Evolutionary conservation across 2,329 filamentous ascomycete genomes (phyloP).

Genomic region (Ampelomyces quisqualis): DNA sequence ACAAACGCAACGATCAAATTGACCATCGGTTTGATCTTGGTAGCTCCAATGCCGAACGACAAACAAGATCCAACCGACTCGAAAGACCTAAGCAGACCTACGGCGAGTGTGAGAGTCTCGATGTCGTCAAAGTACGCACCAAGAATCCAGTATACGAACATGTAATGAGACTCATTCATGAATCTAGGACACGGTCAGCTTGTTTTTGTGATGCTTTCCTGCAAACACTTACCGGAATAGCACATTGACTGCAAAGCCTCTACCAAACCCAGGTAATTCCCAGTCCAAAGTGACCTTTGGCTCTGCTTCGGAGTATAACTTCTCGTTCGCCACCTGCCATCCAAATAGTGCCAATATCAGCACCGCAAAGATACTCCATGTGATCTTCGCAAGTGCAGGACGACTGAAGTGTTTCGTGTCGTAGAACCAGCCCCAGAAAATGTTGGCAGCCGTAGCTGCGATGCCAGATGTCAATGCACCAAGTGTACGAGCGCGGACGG

Average conservation of each 20-base stretch:
- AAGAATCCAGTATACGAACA: conserved; percentile 56
- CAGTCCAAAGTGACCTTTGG: conserved; percentile 50
- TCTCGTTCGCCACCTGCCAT: conserved; percentile 54
- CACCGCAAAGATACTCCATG: conserved; percentile 47
- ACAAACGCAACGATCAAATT: conserved; percentile 53
- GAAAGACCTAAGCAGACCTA: conserved; percentile 52
- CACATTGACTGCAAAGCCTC: conserved; percentile 53
- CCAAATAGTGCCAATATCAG: conserved; percentile 49
- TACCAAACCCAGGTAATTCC: conserved; percentile 48
- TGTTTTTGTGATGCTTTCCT: neutral
- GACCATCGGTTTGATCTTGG: conserved; percentile 49
- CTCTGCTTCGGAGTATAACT: conserved; percentile 46
- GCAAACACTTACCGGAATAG: conserved; percentile 44
- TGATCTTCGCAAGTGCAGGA: conserved; percentile 45
- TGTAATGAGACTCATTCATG: conserved; percentile 54
- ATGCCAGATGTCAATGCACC: conserved; percentile 51
- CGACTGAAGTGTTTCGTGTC: conserved; percentile 49
- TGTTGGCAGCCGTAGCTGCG: conserved; percentile 49
- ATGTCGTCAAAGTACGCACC: conserved; percentile 55
- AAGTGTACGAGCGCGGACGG: conserved; percentile 52
- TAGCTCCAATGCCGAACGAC: conserved; percentile 52
- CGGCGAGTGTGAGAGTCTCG: conserved; percentile 53
- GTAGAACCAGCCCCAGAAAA: conserved; percentile 55
- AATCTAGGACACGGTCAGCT: conserved; percentile 34
- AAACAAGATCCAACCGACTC: conserved; percentile 53